Conservation (phyloP, 257 asterid genomes). For the Solanum piurae region DNA sequence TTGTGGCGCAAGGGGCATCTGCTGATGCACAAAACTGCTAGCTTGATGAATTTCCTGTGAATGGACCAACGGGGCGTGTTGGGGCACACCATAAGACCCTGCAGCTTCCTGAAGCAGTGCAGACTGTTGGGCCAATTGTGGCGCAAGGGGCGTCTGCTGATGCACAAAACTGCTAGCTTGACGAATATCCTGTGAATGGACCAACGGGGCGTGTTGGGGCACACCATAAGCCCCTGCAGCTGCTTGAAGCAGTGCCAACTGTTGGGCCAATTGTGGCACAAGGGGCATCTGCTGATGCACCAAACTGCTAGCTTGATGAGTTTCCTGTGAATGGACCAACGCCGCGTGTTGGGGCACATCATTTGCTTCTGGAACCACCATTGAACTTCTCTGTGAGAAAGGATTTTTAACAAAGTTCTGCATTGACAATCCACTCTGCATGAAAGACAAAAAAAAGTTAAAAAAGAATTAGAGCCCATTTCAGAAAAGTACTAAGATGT, state of each 20-base stretch:
- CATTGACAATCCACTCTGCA: slow-evolving; percentile 64
- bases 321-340: slow-evolving; percentile 7
- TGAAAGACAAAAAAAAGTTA: neutral
- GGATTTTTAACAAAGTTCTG: slow-evolving; percentile 71
- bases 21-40: slow-evolving; percentile 14
- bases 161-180: slow-evolving; percentile 5
- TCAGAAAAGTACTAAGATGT: neutral
- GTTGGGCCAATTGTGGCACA: slow-evolving; percentile 21
- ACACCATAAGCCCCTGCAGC: slow-evolving; percentile 5
- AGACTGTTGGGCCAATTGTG: slow-evolving; percentile 18
- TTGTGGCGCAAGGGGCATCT: slow-evolving; percentile 18
- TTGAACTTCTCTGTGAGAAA: slow-evolving; percentile 45
- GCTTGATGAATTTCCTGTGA: slow-evolving; percentile 7
- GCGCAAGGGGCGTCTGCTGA: slow-evolving; percentile 17
- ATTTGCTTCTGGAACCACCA: slow-evolving; percentile 12
- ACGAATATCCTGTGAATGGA: slow-evolving; percentile 8
- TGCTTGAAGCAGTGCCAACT: slow-evolving; percentile 16
- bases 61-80: slow-evolving; percentile 1
- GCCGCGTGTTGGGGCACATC: slow-evolving; percentile 10
- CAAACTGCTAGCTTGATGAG: slow-evolving; percentile 2
- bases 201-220: slow-evolving; percentile 3
- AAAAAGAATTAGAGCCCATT: neutral
- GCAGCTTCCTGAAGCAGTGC: slow-evolving; percentile 14
- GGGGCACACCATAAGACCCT: slow-evolving; percentile 7
- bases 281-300: slow-evolving; percentile 18